These are phyloP conservation scores for Fusarium proliferatum DNA, from an alignment of 2,329 filamentous ascomycete genomes.

Conservation along the genomic window DNA sequence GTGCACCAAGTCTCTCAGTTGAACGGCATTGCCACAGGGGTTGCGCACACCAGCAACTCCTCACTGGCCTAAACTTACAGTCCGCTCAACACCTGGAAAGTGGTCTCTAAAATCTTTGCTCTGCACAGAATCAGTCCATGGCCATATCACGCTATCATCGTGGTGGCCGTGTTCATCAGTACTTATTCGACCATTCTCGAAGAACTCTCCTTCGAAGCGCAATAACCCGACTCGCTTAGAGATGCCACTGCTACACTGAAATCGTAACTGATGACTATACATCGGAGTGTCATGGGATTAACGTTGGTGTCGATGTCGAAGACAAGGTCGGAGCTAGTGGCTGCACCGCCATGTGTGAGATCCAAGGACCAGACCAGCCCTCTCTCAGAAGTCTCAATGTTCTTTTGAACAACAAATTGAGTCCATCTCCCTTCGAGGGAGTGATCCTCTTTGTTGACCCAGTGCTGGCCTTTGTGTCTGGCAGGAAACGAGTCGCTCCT, in stretches of 20 bases:
- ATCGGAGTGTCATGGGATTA: not conserved
- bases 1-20: not conserved
- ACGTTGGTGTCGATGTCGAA: not conserved
- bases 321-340: accelerated
- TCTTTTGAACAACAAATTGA: not conserved
- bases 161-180: accelerated
- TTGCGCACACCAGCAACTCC: not conserved
- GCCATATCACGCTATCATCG: not conserved
- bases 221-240: not conserved
- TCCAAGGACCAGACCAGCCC: not conserved
- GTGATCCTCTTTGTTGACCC: accelerated
- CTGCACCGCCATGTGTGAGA: not conserved
- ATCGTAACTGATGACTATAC: not conserved
- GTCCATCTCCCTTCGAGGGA: not conserved
- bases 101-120: not conserved
- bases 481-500: not conserved
- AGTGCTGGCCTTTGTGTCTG: not conserved
- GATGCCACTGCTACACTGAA: not conserved
- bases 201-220: not conserved
- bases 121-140: not conserved
- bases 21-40: not conserved
- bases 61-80: not conserved
- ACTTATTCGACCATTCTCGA: not conserved
- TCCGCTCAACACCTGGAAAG: not conserved
- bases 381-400: accelerated